Evolutionary conservation across 495 filamentous ascomycete genomes (phyloP), one percentile per base, ranked within the genome.

Genomic region (Hypoxylon intermedium): DNA sequence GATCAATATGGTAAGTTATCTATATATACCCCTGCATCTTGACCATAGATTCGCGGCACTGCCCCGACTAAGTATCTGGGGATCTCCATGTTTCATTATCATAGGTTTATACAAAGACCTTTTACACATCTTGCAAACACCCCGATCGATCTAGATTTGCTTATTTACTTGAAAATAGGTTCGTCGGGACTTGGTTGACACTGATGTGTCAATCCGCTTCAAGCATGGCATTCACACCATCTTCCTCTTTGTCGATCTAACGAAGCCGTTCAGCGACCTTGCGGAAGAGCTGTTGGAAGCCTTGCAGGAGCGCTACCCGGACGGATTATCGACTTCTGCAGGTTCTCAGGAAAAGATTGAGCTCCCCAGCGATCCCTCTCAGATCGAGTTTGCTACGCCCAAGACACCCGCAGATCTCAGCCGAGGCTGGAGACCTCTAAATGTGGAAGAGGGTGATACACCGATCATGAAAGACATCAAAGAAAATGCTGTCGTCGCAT

Each of bases 161-260:
- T n/a, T n/a, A n/a, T n/a, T n/a, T n/a, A n/a, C n/a, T n/a, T n/a
- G n/a, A n/a, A n/a, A n/a, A 24, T 48, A 71, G 55, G 59, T 48
- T 34, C 34, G 31, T 48, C 52, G 48, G 59, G 36, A 60, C 58
- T 45, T 58, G 54, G 62, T 77, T 56, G 69, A 75, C 47, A 59
- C 71, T 13, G 77, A 83, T 23, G 77, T 84, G 74, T 91, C 89
- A 9, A 71, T 96, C 31, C 83, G 88, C 20, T 85, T 96, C 72
- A 96, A 96, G 65, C 79, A 89, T 73, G 85, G 89, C 72, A 88
- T 84, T 53, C 87, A 85, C 52, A 96, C 90, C 20, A 77, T 96
- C 64, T 80, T 93, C 65, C 78, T 96, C 23, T 84, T 90, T 61
- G 79, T 87, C 23, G 80, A 83, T 31, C 77, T 86, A 2, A 76